A percentile compares a stretch with the other conserved stretches of the same genome.
These are phyloP conservation scores for Plasmodium knowlesi DNA, from an alignment of 169 alveolate genomes.

Conservation along the genomic window DNA sequence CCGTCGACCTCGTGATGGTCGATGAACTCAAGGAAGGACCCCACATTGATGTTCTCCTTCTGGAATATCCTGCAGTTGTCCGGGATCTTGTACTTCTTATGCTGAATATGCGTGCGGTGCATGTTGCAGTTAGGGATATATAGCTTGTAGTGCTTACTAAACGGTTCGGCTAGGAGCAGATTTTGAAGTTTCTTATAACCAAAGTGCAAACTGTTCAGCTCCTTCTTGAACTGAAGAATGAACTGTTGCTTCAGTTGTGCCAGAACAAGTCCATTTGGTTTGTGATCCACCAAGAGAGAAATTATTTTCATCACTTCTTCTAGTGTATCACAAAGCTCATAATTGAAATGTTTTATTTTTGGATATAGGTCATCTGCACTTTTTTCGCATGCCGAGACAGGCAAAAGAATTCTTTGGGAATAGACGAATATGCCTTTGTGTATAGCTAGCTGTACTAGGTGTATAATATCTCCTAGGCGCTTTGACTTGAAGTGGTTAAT, in stretches of 20 bases:
- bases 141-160: slow-evolving; percentile 75
- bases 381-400: slow-evolving; percentile 86
- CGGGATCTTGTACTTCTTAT: slow-evolving; percentile 80
- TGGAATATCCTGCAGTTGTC: slow-evolving; percentile 78
- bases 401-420: slow-evolving; percentile 83
- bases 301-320: slow-evolving; percentile 80
- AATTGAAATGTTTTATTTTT: slow-evolving; percentile 74
- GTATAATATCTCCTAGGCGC: slow-evolving; percentile 85
- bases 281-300: slow-evolving; percentile 83
- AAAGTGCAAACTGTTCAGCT: slow-evolving; percentile 81
- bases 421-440: slow-evolving; percentile 85
- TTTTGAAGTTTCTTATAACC: slow-evolving; percentile 84
- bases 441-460: slow-evolving; percentile 85
- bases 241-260: slow-evolving; percentile 87
- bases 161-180: slow-evolving; percentile 79
- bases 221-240: slow-evolving; percentile 83
- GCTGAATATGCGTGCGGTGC: slow-evolving; percentile 85
- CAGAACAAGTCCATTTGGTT: slow-evolving; percentile 81
- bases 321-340: slow-evolving; percentile 80
- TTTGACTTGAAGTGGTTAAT: slow-evolving; percentile 81
- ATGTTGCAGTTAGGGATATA: slow-evolving; percentile 83
- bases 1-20: neutral
- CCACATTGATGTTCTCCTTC: slow-evolving; percentile 65
- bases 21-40: slow-evolving; percentile 13
- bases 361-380: slow-evolving; percentile 87